Percentiles rank a stretch among this genome's conserved stretches.
Evolutionary conservation across 2,329 filamentous ascomycete genomes (phyloP).

Genomic region (Talaromyces pinophilus): DNA sequence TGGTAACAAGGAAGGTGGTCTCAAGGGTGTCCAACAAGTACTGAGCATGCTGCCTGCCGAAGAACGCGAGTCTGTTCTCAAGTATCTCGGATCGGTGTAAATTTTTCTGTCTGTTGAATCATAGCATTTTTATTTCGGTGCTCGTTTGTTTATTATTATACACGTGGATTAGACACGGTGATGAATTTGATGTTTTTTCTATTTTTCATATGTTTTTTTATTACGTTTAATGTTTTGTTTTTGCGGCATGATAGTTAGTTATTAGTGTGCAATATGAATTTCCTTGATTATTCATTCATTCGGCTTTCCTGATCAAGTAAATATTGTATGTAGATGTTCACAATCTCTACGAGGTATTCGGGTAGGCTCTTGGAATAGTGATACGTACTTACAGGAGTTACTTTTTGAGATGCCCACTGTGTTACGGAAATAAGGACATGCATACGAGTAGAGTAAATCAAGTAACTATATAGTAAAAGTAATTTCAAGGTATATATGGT

Average conservation of each 20-base stretch:
- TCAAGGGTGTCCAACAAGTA: conserved; percentile 84
- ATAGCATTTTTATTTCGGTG: conserved; percentile 8
- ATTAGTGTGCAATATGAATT: conserved; percentile 21
- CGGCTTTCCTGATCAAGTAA: background rate
- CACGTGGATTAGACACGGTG: conserved; percentile 2
- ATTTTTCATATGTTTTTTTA: background rate
- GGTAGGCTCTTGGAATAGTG: too few relatives aligned
- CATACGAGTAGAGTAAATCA: background rate
- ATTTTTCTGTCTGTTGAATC: background rate
- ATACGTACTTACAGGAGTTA: too few relatives aligned
- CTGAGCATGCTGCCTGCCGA: conserved; percentile 82
- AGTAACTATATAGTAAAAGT: background rate
- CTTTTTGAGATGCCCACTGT: too few relatives aligned
- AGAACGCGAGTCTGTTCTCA: conserved; percentile 82
- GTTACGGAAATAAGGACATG: too few relatives aligned
- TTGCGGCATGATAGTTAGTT: conserved; percentile 17
- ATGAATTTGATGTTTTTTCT: background rate
- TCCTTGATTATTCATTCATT: conserved; percentile 3
- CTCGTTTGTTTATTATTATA: conserved; percentile 15
- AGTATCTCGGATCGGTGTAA: conserved; percentile 46
- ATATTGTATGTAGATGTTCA: background rate
- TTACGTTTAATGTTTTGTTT: background rate
- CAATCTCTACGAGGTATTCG: too few relatives aligned
- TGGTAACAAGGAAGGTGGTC: conserved; percentile 66
- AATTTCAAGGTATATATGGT: conserved; percentile 7